Base-by-base conservation (phyloP, 1,284 basidiomycete genomes). In the Ganoderma lucidum region DNA sequence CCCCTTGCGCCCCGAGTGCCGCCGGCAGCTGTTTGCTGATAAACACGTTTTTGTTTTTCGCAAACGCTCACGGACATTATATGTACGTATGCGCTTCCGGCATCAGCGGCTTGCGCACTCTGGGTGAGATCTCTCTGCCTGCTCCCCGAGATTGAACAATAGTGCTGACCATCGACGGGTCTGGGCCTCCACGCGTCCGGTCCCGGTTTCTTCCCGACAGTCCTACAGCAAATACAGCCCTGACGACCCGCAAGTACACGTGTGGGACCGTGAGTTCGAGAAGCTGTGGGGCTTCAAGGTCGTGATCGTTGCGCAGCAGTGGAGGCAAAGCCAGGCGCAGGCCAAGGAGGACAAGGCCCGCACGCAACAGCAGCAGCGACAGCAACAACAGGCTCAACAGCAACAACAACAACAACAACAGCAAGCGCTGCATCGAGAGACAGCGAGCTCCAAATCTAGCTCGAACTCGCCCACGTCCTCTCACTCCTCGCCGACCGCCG, bases 221-320 rank as follows among this genome's bases (percentile, higher is more conserved):
- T 83, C 89, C n/a, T 84, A 92, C 66, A 85, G 89, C 78, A 90
- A 88, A 76, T 91, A 91, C 76, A 85, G 84, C 68, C 83, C 87
- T 66, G 82, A 85, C 56, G 87, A 91, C 71, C 80, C 82, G 39
- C 82, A 83, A 65, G 76, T 92, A 65, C 82, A 84, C n/a, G 79
- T 78, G 58, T 90, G 87, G 88, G 85, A 83, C 63, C 80, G 81
- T 53, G 86, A 89, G 41, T 90, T 90, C 68, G 88, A 90, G 75
- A 88, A 89, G 68, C 77, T 86, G n/a, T 90, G 87, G 85, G 91
- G 91, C 44, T 78, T 79, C 77, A 72, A 71, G 64, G 76, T 78
- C 42, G 72, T 75, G n/a, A 65, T 77, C 64, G 75, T 78, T 68
- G 78, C 79, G 32, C 73, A 77, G 32, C 77, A 79, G 65, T 80